Conservation (phyloP, 106 monocot genomes). For the Chionographis japonica region DNA sequence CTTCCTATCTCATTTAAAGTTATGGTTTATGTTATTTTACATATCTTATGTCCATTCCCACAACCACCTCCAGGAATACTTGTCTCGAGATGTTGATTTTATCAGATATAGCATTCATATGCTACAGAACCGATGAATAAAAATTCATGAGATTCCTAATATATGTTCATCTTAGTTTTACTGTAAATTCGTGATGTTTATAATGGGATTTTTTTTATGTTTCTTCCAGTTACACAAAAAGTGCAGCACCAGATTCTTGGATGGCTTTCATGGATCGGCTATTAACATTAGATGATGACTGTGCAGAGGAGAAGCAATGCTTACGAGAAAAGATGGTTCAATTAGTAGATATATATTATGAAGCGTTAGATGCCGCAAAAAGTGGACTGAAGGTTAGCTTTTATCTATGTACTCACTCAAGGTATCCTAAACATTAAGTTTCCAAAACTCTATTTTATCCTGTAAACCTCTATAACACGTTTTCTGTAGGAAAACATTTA, state of each 20-base stretch:
- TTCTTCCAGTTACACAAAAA: constrained; percentile 39
- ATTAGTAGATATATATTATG: constrained; percentile 64
- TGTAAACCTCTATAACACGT: no score
- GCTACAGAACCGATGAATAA: no score
- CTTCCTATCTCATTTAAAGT: no score
- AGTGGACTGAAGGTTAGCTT: constrained; percentile 53
- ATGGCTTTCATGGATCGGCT: constrained; percentile 61
- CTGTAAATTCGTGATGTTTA: not conserved
- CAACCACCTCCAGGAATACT: no score
- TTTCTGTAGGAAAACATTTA: no score
- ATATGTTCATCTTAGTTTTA: not conserved
- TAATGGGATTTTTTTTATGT: not conserved
- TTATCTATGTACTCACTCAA: not conserved
- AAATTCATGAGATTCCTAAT: not conserved
- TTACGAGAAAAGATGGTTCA: constrained; percentile 32
- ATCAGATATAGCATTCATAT: no score
- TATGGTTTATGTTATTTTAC: no score
- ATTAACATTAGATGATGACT: constrained; percentile 32
- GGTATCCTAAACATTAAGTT: no score
- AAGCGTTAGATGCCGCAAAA: constrained; percentile 73
- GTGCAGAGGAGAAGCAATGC: constrained; percentile 24
- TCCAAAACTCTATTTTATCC: no score
- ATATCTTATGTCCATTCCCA: no score
- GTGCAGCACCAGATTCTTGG: constrained; percentile 53
- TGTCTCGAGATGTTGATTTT: no score